These are phyloP conservation scores for Ilyonectria robusta DNA, from an alignment of 2,329 filamentous ascomycete genomes.

Conservation along the genomic window DNA sequence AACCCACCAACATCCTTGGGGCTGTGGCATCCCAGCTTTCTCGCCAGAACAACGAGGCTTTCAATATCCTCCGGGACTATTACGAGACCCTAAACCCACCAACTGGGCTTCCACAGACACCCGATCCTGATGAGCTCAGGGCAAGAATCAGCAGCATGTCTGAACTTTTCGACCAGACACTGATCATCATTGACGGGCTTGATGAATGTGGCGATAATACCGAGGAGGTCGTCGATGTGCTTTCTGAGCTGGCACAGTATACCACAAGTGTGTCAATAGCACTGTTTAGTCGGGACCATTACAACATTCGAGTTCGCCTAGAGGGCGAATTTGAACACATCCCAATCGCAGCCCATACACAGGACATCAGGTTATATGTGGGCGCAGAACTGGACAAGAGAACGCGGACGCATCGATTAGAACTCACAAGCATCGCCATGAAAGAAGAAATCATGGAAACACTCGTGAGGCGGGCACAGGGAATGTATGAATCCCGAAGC, in stretches of 20 bases:
- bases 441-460: conserved; percentile 27
- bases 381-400: conserved; percentile 29
- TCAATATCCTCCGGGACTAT: background rate
- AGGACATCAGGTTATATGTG: conserved; percentile 32
- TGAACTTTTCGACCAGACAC: background rate
- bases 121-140: background rate
- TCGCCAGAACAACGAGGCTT: conserved; percentile 16
- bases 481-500: conserved; percentile 21
- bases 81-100: conserved; percentile 10
- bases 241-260: background rate
- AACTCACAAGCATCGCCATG: conserved; percentile 5
- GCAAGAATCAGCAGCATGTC: background rate
- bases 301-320: background rate
- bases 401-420: background rate
- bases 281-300: conserved; percentile 30
- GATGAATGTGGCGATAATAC: conserved; percentile 21
- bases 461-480: conserved; percentile 22
- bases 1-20: background rate
- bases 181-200: conserved; percentile 24
- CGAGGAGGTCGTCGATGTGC: background rate
- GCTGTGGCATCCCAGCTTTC: conserved; percentile 25
- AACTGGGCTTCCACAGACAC: background rate
- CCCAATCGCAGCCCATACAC: conserved; percentile 19
- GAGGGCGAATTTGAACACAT: background rate
- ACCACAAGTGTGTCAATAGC: background rate